Percentiles rank a stretch among this genome's conserved stretches.
Conservation (phyloP, 331 rosid species). For the Pyrus hybrid region DNA sequence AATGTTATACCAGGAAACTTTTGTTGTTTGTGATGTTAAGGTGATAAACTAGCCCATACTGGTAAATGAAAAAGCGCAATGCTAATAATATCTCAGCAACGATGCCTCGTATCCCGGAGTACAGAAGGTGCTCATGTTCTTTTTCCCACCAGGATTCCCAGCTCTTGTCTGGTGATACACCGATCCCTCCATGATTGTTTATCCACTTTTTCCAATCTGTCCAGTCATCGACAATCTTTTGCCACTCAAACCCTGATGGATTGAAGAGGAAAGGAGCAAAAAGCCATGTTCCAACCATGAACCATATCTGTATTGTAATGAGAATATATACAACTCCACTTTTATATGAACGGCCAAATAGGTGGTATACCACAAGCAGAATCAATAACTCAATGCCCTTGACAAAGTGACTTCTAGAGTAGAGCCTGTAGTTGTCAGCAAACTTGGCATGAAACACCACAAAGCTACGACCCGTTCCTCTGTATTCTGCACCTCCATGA, state of each 20-base stretch:
- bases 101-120: slow-evolving; percentile 65
- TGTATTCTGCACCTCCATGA: slow-evolving; percentile 95
- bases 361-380: slow-evolving; percentile 73
- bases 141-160: slow-evolving; percentile 99
- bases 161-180: slow-evolving; percentile 67
- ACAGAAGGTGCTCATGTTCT: slow-evolving; percentile 66
- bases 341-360: slow-evolving; percentile 68
- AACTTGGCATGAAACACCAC: slow-evolving; percentile 95
- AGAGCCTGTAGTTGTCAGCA: slow-evolving; percentile 85
- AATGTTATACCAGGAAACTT: slow-evolving; percentile 52
- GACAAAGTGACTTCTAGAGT: slow-evolving; percentile 94
- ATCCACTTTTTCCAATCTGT: slow-evolving; percentile 97
- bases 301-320: slow-evolving; percentile 81
- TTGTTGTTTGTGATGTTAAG: slow-evolving; percentile 42
- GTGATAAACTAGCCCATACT: slow-evolving; percentile 91
- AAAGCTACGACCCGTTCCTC: slow-evolving; percentile 94
- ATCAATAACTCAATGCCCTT: slow-evolving; percentile 90
- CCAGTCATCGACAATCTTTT: slow-evolving; percentile 91
- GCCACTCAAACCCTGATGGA: slow-evolving; percentile 99
- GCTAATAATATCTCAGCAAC: slow-evolving; percentile 64
- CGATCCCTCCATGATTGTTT: slow-evolving; percentile 78
- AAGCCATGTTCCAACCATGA: slow-evolving; percentile 95
- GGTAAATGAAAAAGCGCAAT: slow-evolving; percentile 76
- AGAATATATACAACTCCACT: slow-evolving; percentile 55
- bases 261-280: slow-evolving; percentile 97